Percentiles rank a stretch among this genome's conserved stretches.
These are phyloP conservation scores for Lomentospora prolificans DNA, from an alignment of 2,329 filamentous ascomycete genomes.

Conservation along the genomic window DNA sequence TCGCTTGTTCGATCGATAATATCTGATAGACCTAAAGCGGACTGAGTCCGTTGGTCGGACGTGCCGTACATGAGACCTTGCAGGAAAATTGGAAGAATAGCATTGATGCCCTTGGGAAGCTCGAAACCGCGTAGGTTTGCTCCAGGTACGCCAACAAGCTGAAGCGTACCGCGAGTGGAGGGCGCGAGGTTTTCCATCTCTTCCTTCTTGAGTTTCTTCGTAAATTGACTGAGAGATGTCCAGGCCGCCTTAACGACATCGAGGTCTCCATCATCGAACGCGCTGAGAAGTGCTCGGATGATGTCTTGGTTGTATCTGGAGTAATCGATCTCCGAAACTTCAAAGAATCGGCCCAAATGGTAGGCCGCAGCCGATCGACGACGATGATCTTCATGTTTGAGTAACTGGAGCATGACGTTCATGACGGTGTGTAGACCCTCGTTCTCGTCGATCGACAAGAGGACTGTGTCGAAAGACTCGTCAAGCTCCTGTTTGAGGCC, in stretches of 20 bases:
- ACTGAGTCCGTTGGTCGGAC: conserved; percentile 80
- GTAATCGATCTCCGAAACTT: conserved; percentile 72
- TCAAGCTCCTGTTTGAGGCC: conserved; percentile 63
- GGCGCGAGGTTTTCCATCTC: conserved; percentile 92
- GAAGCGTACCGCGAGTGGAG: conserved; percentile 76
- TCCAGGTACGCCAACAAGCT: conserved; percentile 81
- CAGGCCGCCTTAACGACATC: conserved; percentile 85
- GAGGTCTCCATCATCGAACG: conserved; percentile 77
- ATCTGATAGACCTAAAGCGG: conserved; percentile 89
- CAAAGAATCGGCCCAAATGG: conserved; percentile 82
- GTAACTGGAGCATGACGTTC: conserved; percentile 78
- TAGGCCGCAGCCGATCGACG: conserved; percentile 68
- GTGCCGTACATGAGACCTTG: conserved; percentile 97
- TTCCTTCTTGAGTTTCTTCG: conserved; percentile 84
- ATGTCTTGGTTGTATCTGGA: conserved; percentile 95
- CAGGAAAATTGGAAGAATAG: conserved; percentile 90
- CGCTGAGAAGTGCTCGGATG: conserved; percentile 79
- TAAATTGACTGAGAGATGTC: conserved; percentile 78
- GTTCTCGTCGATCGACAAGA: conserved; percentile 88
- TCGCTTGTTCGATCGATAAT: conserved; percentile 88
- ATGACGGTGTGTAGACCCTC: conserved; percentile 94
- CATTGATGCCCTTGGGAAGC: conserved; percentile 93
- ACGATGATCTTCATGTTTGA: conserved; percentile 87
- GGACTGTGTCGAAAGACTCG: conserved; percentile 75
- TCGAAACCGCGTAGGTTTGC: conserved; percentile 78